Evolutionary conservation across 768 basidiomycete genomes (phyloP).

Genomic region (Nidularia sp.): DNA sequence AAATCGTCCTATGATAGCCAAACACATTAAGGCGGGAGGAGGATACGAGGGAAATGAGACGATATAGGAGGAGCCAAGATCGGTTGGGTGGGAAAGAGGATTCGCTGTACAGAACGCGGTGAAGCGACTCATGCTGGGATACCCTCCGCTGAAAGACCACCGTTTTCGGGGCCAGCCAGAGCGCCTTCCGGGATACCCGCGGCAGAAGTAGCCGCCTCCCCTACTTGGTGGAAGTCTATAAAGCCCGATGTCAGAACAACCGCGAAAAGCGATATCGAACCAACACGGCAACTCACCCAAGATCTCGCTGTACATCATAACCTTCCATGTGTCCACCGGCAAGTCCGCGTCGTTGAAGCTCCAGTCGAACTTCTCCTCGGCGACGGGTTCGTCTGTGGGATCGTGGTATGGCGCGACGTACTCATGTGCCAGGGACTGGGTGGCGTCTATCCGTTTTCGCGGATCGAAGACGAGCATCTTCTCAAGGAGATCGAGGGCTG

Average conservation of each 20-base stretch:
- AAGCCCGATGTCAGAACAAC: not conserved
- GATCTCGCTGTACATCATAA: constrained; percentile 99
- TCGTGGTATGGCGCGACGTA: constrained; percentile 98
- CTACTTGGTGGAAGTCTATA: constrained; percentile 79
- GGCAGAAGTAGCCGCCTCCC: constrained; percentile 41
- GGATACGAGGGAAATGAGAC: not conserved
- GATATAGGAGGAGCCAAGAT: not conserved
- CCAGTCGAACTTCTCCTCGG: constrained; percentile 96
- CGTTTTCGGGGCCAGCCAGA: constrained; percentile 58
- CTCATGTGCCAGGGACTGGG: constrained; percentile 84
- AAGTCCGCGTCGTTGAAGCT: constrained; percentile 99
- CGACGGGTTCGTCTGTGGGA: constrained; percentile 94
- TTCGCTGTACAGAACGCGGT: not conserved
- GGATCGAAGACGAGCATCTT: constrained; percentile 99
- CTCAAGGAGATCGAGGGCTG: constrained; percentile 93
- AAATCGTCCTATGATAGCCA: too few relatives aligned
- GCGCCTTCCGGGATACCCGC: constrained; percentile 62
- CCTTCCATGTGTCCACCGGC: constrained; percentile 99
- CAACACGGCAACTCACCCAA: constrained; percentile 53
- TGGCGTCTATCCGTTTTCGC: constrained; percentile 91
- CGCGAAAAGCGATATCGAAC: not conserved
- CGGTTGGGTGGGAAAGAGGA: not conserved
- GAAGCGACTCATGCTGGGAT: not conserved
- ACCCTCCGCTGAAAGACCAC: not conserved
- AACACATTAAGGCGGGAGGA: too few relatives aligned